A percentile compares a stretch with the other conserved stretches of the same genome.
These are phyloP conservation scores for Cinnamomum micranthum DNA, from an alignment of 164 flowering plant genomes.

Conservation along the genomic window DNA sequence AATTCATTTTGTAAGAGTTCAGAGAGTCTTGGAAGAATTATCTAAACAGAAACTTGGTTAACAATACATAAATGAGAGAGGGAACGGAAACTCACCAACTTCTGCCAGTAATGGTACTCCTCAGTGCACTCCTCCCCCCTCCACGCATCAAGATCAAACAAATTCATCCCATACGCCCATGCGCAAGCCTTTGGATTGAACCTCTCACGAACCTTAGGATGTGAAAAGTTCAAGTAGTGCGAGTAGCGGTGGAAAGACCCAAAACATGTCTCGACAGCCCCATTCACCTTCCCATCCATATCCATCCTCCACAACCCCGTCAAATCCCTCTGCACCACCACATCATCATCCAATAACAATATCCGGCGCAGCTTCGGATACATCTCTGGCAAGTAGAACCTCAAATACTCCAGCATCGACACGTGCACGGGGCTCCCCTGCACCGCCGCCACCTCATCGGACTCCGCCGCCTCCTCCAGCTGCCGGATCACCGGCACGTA, in stretches of 20 bases:
- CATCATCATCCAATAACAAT: constrained; percentile 85
- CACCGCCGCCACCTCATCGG: constrained; percentile 43
- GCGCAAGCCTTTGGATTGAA: constrained; percentile 91
- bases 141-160: constrained; percentile 94
- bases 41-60: too few species aligned
- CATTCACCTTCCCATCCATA: constrained; percentile 92
- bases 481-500: constrained; percentile 67
- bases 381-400: constrained; percentile 89
- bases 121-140: constrained; percentile 76
- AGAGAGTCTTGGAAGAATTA: too few species aligned
- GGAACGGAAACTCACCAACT: constrained; percentile 44
- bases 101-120: constrained; percentile 83
- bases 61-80: too few species aligned
- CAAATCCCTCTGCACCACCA: constrained; percentile 89
- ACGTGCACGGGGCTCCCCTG: constrained; percentile 51
- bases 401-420: constrained; percentile 70
- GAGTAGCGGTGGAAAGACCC: constrained; percentile 80
- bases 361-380: constrained; percentile 73
- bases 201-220: constrained; percentile 65
- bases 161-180: constrained; percentile 94
- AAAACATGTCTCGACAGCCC: constrained; percentile 89
- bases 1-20: too few species aligned
- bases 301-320: constrained; percentile 80
- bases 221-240: constrained; percentile 81
- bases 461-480: constrained; percentile 45